A percentile compares a stretch with the other conserved stretches of the same genome.
phyloP scores from a whole-genome alignment of 495 filamentous ascomycete genomes.

The Choiromyces venosus region DNA sequence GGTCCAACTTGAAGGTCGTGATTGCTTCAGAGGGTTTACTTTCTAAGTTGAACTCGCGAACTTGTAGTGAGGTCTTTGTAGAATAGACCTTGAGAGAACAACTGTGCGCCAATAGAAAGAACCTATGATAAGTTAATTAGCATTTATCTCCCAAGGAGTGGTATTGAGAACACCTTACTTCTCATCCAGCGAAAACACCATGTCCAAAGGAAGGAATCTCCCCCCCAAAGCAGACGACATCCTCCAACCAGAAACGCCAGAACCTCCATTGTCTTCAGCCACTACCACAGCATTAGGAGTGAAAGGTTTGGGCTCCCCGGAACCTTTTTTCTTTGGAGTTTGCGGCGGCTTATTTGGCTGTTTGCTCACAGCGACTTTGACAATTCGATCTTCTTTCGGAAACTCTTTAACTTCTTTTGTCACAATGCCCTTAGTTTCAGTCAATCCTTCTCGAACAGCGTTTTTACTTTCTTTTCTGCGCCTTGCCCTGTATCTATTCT shows the following conservation, averaged over 20 bases:
- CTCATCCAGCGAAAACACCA: conserved; percentile 73
- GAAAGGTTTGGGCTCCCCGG: background rate
- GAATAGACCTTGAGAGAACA: conserved; percentile 74
- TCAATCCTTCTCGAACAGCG: background rate
- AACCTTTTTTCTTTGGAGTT: conserved; percentile 4
- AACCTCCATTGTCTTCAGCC: background rate
- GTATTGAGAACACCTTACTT: conserved; percentile 51
- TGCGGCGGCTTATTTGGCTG: conserved; percentile 13
- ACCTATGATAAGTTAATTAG: conserved; percentile 49
- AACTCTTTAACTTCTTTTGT: background rate
- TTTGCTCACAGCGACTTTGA: background rate
- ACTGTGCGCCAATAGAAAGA: conserved; percentile 61
- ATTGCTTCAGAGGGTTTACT: conserved; percentile 42
- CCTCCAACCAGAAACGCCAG: conserved; percentile 21
- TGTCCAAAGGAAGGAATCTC: conserved; percentile 65
- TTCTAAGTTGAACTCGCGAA: conserved; percentile 55
- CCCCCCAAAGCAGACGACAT: conserved; percentile 56
- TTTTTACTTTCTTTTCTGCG: conserved; percentile 4
- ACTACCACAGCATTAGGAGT: background rate
- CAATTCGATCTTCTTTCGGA: background rate
- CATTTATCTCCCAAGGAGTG: conserved; percentile 11
- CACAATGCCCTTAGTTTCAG: background rate
- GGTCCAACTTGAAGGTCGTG: conserved; percentile 57
- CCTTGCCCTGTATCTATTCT: background rate
- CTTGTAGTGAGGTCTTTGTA: conserved; percentile 67